Base-by-base conservation (phyloP, 139 green algal species). In the Chlamydomonas sp. region DNA sequence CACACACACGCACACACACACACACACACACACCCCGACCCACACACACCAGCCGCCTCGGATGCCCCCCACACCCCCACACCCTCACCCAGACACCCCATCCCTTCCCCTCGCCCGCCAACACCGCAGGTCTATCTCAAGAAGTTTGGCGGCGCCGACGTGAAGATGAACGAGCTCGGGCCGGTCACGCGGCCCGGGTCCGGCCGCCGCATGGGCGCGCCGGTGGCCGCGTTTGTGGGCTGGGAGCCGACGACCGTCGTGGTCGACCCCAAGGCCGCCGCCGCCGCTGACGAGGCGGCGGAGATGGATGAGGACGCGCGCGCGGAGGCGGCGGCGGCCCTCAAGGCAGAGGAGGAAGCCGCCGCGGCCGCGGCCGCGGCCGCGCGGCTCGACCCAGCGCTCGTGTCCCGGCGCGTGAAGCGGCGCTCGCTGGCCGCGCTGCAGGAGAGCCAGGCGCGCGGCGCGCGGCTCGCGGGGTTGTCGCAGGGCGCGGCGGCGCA, bases 61-160 rank as follows among this genome's bases (percentile, higher is more conserved):
- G 49, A n/a, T 31, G 28, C 35, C 63, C 2, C 31, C 20, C 20
- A 26, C 43, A 13, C 43, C 43, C 43, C 13, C 13, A 13, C 43
- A 54, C 43, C 43, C 13, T 26, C 43, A 54, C 43, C 16, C 43
- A 54, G 16, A 54, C 43, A 54, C 43, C 43, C 43, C 20, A 26
- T 54, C 22, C n/a, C 8, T 33, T 24, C 36, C 38, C 70, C 38
- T 10, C 13, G 70, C 0, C 54, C 38, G 1, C n/a, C n/a, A n/a
- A n/a, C n/a, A n/a, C 48, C 61, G 58, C 77, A 87, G 72, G 49
- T 89, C 4, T 91, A 84, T 77, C 80, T 96, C 35, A 81, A 88
- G 47, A 96, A 96, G 78, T 77, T 95, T 49, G 90, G 90, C 4
- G 90, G 90, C 68, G 84, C 71, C 22, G 66, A 75, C 3, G 73